A percentile compares a stretch with the other conserved stretches of the same genome.
Conservation (phyloP, 2,329 filamentous ascomycete genomes). For the Colletotrichum sojae region DNA sequence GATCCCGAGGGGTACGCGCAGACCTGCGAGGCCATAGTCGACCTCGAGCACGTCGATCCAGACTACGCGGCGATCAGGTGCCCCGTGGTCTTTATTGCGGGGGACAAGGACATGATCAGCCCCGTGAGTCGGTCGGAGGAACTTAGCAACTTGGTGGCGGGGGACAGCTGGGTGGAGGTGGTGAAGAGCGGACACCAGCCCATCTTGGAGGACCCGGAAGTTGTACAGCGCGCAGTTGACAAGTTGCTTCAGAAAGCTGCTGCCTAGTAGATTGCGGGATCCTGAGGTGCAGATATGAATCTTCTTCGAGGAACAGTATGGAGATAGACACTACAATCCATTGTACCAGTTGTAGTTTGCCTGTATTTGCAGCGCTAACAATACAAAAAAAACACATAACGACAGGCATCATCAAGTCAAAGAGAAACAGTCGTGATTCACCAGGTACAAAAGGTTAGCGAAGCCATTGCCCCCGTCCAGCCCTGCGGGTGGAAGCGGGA, state of each 20-base stretch:
- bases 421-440: constrained; percentile 43
- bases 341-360: not conserved
- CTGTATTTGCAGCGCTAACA: not conserved
- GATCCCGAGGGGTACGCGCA: constrained; percentile 50
- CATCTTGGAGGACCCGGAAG: constrained; percentile 28
- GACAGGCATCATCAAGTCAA: not conserved
- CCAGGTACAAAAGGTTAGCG: constrained; percentile 45
- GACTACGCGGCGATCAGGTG: constrained; percentile 49
- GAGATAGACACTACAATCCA: not conserved
- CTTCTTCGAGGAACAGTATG: no score
- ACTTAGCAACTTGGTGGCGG: constrained; percentile 46
- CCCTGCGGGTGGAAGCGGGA: constrained; percentile 36
- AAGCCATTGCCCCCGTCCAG: constrained; percentile 41
- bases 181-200: constrained; percentile 45
- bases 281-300: not conserved
- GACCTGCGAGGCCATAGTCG: constrained; percentile 50
- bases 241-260: constrained; percentile 7
- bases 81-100: constrained; percentile 48
- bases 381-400: not conserved
- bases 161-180: constrained; percentile 48
- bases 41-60: constrained; percentile 48
- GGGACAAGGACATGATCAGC: constrained; percentile 50
- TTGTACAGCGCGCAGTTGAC: constrained; percentile 16
- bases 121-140: constrained; percentile 46
- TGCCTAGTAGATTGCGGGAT: not conserved